A percentile compares a stretch with the other conserved stretches of the same genome.
Conservation (phyloP, 169 alveolate genomes). For the Prorocentrum cordatum region DNA sequence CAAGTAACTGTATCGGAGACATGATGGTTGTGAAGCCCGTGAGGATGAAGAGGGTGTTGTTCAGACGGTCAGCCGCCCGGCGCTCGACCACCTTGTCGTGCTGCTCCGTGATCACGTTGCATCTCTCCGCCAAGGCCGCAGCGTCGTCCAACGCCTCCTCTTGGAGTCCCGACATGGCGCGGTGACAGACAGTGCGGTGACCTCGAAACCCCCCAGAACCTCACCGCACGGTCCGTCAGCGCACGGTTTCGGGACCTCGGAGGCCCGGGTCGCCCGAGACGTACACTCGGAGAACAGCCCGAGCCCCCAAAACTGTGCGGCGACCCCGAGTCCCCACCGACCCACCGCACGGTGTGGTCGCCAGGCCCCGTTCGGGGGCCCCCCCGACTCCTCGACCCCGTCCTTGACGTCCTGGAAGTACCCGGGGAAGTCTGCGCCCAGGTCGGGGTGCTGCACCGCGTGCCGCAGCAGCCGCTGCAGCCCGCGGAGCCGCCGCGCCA, state of each 20-base stretch:
- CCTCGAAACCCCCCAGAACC: too few species aligned
- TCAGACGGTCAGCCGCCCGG: not conserved
- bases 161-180: too few species aligned
- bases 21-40: slow-evolving; percentile 15
- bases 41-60: not conserved
- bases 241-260: too few species aligned
- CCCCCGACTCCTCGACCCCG: not conserved
- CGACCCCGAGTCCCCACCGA: too few species aligned
- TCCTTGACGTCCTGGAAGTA: not conserved
- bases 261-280: too few species aligned
- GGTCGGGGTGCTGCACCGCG: not conserved
- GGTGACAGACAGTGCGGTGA: too few species aligned
- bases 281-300: too few species aligned
- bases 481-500: not conserved
- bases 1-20: slow-evolving; percentile 44
- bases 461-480: not conserved
- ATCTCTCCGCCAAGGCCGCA: not conserved
- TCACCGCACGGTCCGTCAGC: too few species aligned
- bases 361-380: not conserved
- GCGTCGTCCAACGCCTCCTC: too few species aligned
- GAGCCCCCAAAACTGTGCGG: too few species aligned
- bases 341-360: too few species aligned
- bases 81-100: not conserved
- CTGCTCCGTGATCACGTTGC: not conserved
- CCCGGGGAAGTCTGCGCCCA: not conserved